Evolutionary conservation across 176 grass and related monocot genomes (phyloP), one percentile per base, ranked within the genome.

Genomic region (Chrysopogon serrulatus): DNA sequence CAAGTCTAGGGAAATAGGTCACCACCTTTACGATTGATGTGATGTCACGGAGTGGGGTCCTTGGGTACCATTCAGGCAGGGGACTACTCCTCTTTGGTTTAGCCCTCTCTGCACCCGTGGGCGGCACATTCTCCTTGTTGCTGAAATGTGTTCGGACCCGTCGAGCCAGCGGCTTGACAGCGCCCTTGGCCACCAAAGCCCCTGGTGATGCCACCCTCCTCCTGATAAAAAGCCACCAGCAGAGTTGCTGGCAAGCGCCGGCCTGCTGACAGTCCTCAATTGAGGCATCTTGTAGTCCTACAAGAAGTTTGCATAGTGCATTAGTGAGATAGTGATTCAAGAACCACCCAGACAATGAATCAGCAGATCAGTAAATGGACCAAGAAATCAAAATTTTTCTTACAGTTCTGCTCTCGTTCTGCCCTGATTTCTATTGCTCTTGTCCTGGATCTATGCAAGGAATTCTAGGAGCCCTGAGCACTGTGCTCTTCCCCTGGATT

Each of bases 31-130:
- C 74, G 4, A 94, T 44, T 10, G 84, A 64, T 42, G 76, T 87
- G 70, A 94, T 87, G 54, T 94, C 90, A 34, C 84, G 73, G 35
- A 94, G 92, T 48, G 92, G 92, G 32, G 67, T 85, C 76, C 92
- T 83, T 2, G 78, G 90, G 66, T 92, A 94, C 92, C 92, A 94
- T 16, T 92, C 87, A 0, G 87, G 90, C 2, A 94, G 79, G 63
- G 84, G 85, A 73, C 87, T 94, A 68, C 77, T 94, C 68, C 81
- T 78, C 81, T 85, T 82, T 15, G 73, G 83, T 34, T 65, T 32
- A 68, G 47, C n/a, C 47, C 14, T 68, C 70, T 51, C 60, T 35
- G 74, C 73, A 33, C 83, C 68, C 2, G 40, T 65, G 5, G 87
- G 74, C 27, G 73, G 63, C 19, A 83, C 48, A 44, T 87, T 89